A percentile compares a stretch with the other conserved stretches of the same genome.
Conservation (phyloP, 2,329 filamentous ascomycete genomes). For the Penicillium sclerotiorum region DNA sequence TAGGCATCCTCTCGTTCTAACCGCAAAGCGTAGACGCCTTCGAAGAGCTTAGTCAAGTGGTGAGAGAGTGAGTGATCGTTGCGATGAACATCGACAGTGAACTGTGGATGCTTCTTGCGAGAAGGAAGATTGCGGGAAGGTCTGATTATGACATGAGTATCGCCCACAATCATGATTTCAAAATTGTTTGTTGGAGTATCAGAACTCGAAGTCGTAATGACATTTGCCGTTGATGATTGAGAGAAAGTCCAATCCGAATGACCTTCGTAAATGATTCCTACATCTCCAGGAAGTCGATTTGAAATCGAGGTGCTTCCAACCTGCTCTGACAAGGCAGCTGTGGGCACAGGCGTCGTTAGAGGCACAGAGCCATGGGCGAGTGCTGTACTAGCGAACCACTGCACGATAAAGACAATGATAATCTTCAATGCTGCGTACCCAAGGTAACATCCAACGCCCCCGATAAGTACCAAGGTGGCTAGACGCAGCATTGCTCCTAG, state of each 20-base stretch:
- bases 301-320: slow-evolving; percentile 30
- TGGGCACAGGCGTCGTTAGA: slow-evolving; percentile 23
- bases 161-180: slow-evolving; percentile 57
- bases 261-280: slow-evolving; percentile 19
- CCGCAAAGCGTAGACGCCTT: slow-evolving; percentile 56
- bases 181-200: slow-evolving; percentile 46
- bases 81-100: slow-evolving; percentile 54
- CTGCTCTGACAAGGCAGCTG: slow-evolving; percentile 19
- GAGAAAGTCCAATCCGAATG: slow-evolving; percentile 23
- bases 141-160: slow-evolving; percentile 56
- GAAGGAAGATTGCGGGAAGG: slow-evolving; percentile 48
- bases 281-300: slow-evolving; percentile 21
- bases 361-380: slow-evolving; percentile 23
- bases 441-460: slow-evolving; percentile 31
- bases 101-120: slow-evolving; percentile 49
- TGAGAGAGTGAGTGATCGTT: slow-evolving; percentile 45
- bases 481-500: slow-evolving; percentile 32
- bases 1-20: slow-evolving; percentile 54
- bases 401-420: slow-evolving; percentile 27
- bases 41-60: slow-evolving; percentile 54
- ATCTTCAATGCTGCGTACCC: slow-evolving; percentile 35
- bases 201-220: slow-evolving; percentile 23
- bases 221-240: slow-evolving; percentile 29
- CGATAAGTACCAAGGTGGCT: slow-evolving; percentile 30
- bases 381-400: slow-evolving; percentile 27